Base-by-base conservation (phyloP, 208 protist genomes). In the Trypanosomatidae sp. region DNA sequence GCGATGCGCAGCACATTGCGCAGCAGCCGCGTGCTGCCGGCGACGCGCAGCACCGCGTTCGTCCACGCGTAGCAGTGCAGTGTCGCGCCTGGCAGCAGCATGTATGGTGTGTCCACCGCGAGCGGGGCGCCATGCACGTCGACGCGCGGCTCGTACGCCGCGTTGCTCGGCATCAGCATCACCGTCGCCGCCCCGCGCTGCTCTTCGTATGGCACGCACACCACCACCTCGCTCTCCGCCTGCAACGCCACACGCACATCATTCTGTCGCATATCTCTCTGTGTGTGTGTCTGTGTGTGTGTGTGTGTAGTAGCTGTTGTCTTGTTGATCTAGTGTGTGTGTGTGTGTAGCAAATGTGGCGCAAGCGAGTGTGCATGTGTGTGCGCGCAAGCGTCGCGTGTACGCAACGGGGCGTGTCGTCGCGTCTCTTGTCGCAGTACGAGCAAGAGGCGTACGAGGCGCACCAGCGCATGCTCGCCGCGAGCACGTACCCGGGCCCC, bases 381-480 rank as follows among this genome's bases (percentile, higher is more conserved):
- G 25, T 24, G n/a, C n/a, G n/a, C n/a, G n/a, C n/a, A n/a, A n/a
- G n/a, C n/a, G n/a, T n/a, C n/a, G n/a, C n/a, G n/a, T n/a, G n/a
- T n/a, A n/a, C n/a, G n/a, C n/a, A n/a, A n/a, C n/a, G n/a, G n/a
- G n/a, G n/a, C n/a, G n/a, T 35, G 30, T 35, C 30, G 2, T 39
- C 55, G 5, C 25, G 58, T 22, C 65, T 66, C 20, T 40, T 91
- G 15, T 44, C 38, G 15, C 56, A 61, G 18, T 92, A 92, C 54
- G 65, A 80, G 24, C 83, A 88, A 51, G 77, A 92, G 45, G 74
- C 83, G 1, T 92, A 72, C 65, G 77, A 92, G 43, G 44, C 75
- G 5, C 53, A 66, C 35, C 56, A 41, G 26, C 58, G 69, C 16
- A 69, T 92, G 44, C 49, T 50, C 0, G 70, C 80, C 25, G 83